Evolutionary conservation across 169 alveolate species (phyloP), one percentile per base, ranked within the genome.

Genomic region (Besnoitia besnoiti): DNA sequence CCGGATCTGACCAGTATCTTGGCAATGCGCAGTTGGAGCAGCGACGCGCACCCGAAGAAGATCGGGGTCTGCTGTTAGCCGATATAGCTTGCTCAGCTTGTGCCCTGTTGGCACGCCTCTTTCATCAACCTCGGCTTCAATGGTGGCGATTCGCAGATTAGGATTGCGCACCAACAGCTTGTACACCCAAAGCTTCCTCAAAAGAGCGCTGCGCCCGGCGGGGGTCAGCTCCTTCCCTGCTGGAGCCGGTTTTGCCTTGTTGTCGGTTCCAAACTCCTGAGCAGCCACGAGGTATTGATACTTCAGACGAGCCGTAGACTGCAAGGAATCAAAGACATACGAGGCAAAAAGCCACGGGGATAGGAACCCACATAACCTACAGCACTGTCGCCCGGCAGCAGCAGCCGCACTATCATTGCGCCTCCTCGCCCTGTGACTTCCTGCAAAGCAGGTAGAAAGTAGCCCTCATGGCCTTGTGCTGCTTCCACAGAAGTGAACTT

Each of bases 131-230:
- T 91, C 94, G 24, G 87, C 88, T 46, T 91, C 94, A 39, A 91
- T 84, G 49, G 94, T 73, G 42, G 94, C 94, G 8, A 91, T 51
- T 10, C 94, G 91, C 42, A 91, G 55, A 89, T 75, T 73, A 16
- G 94, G 94, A 85, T 91, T 80, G 89, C 94, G 94, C n/a, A 85
- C 88, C n/a, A 84, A 49, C 40, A 91, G 79, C 46, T 91, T 85
- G 92, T 84, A 73, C 77, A 91, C n/a, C 49, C 91, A 39, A 30
- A 84, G 80, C 73, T 85, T 85, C 33, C 94, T 39, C 0, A 91
- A 92, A 47, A 91, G 76, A 40, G 76, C 79, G 16, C 91, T 79
- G 0, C 94, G 76, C 76, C 61, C 73, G 61, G 46, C 87, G 1
- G 89, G 89, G 24, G 94, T 33, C 51, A 90, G 89, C 84, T 47